These are phyloP conservation scores for Radiomyces spectabilis DNA, from an alignment of 192 early-diverging fungal species.

Conservation along the genomic window DNA sequence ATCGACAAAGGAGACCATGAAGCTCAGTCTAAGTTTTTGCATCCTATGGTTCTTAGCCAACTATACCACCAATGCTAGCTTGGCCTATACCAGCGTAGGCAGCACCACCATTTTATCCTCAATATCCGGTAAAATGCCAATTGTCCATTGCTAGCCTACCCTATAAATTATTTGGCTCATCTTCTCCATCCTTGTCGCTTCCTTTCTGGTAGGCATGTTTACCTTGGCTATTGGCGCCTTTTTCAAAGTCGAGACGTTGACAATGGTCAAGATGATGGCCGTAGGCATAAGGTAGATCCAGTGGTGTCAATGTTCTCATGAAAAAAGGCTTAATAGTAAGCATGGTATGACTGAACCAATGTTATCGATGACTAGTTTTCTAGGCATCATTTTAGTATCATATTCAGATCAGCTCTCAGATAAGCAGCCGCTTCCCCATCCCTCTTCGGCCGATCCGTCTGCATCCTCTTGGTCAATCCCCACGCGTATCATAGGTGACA, in stretches of 20 bases:
- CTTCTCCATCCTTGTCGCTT: too few relatives aligned
- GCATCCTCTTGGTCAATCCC: too few relatives aligned
- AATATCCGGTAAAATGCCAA: slow-evolving; percentile 44
- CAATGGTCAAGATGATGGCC: slow-evolving; percentile 40
- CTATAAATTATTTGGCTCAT: too few relatives aligned
- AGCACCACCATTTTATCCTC: slow-evolving; percentile 71
- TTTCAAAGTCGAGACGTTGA: slow-evolving; percentile 55
- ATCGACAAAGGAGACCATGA: slow-evolving; percentile 36
- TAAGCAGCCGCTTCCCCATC: neutral
- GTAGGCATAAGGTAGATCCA: slow-evolving; percentile 52
- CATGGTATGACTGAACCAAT: neutral
- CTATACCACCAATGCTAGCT: slow-evolving; percentile 61
- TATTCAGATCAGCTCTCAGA: slow-evolving; percentile 30
- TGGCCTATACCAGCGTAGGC: slow-evolving; percentile 68
- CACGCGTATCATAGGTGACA: slow-evolving; percentile 65
- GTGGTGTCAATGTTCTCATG: too few relatives aligned
- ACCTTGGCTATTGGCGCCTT: slow-evolving; percentile 60
- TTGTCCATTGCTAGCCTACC: too few relatives aligned
- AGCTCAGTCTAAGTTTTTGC: slow-evolving; percentile 61
- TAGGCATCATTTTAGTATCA: slow-evolving; percentile 59
- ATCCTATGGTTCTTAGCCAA: slow-evolving; percentile 77
- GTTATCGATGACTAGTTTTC: slow-evolving; percentile 31
- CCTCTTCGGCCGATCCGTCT: too few relatives aligned
- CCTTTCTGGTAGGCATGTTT: slow-evolving; percentile 41
- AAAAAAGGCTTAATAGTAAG: neutral